Conservation (phyloP, 176 grass and related monocot species). For the Phyllostachys edulis region DNA sequence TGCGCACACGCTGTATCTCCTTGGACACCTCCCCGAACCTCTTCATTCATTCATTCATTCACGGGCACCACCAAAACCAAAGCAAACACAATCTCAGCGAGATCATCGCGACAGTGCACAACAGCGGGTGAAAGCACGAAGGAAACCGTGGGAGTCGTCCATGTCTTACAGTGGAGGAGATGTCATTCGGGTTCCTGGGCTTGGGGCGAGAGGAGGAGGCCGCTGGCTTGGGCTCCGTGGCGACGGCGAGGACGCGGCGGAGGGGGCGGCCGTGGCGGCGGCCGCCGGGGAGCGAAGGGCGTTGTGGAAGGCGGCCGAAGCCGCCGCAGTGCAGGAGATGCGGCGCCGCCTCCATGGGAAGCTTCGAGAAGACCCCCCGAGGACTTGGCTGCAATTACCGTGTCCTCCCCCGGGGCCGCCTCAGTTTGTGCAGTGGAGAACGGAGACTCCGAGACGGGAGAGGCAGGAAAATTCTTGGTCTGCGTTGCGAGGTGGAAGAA, state of each 20-base stretch:
- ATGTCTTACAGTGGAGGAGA: conserved; percentile 59
- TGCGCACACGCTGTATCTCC: conserved; percentile 89
- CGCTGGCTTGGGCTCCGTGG: conserved; percentile 54
- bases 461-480: neutral
- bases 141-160: neutral
- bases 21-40: conserved; percentile 76
- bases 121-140: neutral
- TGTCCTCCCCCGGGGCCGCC: too few species aligned
- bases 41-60: conserved; percentile 23
- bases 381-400: neutral
- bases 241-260: conserved; percentile 59
- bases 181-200: conserved; percentile 26
- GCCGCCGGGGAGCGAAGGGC: conserved; percentile 19
- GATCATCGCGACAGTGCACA: neutral
- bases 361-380: neutral
- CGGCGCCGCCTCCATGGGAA: conserved; percentile 61
- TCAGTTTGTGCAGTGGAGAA: neutral
- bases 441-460: neutral
- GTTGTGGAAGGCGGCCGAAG: conserved; percentile 42
- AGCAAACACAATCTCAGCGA: conserved; percentile 7
- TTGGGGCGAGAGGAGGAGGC: neutral
- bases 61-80: neutral
- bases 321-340: conserved; percentile 70
- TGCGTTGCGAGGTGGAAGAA: neutral
- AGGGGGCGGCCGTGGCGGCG: neutral